These are phyloP conservation scores for Bryoerythrophyllum caledonicum DNA, from an alignment of 225 moss, liverwort and hornwort species.

Conservation along the genomic window DNA sequence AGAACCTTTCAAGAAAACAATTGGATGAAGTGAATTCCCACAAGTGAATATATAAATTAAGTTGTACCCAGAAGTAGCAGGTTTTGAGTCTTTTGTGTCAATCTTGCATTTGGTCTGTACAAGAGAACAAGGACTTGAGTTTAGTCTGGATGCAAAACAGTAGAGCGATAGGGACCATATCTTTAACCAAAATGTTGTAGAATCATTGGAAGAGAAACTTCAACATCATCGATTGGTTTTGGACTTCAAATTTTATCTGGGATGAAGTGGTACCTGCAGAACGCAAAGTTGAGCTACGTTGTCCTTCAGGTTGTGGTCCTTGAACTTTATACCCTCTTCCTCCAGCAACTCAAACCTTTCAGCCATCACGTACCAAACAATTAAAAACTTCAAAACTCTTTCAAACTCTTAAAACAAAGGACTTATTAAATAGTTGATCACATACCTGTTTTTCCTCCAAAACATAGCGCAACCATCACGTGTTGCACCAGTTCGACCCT, in stretches of 20 bases:
- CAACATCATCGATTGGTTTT: too few relatives aligned
- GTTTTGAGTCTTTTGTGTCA: constrained; percentile 20
- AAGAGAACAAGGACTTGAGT: not conserved
- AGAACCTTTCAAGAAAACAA: not conserved
- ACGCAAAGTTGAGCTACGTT: constrained; percentile 98
- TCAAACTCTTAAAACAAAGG: not conserved
- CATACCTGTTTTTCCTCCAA: constrained; percentile 76
- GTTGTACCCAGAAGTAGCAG: constrained; percentile 48
- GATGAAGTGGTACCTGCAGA: constrained; percentile 56
- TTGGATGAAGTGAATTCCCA: not conserved
- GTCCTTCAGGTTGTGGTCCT: constrained; percentile 67
- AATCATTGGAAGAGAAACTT: too few relatives aligned
- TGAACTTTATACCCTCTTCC: constrained; percentile 72
- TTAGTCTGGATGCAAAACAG: not conserved
- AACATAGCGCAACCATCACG: constrained; percentile 95
- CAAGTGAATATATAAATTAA: constrained; percentile 1
- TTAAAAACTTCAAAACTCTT: not conserved
- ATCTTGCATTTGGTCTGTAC: constrained; percentile 42
- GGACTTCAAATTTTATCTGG: not conserved
- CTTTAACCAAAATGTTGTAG: too few relatives aligned
- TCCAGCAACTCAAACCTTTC: constrained; percentile 77
- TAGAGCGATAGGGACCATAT: not conserved
- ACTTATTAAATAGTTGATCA: too few relatives aligned
- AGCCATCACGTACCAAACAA: constrained; percentile 19
- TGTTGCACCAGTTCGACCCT: constrained; percentile 82